Evolutionary conservation across 1,284 basidiomycete genomes (phyloP).

Genomic region (Ustanciosporium gigantosporum): DNA sequence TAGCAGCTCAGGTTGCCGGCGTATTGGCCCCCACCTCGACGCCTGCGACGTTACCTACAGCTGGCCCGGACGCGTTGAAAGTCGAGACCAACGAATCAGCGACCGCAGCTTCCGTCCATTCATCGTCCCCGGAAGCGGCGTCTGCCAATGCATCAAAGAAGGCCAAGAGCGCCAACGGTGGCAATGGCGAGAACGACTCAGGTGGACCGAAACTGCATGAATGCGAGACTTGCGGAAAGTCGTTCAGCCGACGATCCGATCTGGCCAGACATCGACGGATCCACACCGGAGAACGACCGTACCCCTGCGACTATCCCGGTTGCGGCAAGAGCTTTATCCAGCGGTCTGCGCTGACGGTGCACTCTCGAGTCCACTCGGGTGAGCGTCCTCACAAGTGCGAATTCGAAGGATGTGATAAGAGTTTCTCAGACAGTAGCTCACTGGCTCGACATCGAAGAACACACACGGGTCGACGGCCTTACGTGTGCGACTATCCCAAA

Average conservation of each 20-base stretch:
- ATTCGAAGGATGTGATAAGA: slow-evolving; percentile 67
- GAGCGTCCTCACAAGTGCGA: slow-evolving; percentile 82
- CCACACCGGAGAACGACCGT: slow-evolving; percentile 85
- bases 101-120: slow-evolving; percentile 9
- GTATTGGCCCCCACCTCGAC: slow-evolving; percentile 10
- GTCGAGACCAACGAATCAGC: slow-evolving; percentile 4
- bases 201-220: slow-evolving; percentile 59
- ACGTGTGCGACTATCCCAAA: slow-evolving; percentile 58
- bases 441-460: slow-evolving; percentile 73
- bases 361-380: slow-evolving; percentile 81
- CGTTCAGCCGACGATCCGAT: slow-evolving; percentile 58
- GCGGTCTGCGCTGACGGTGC: slow-evolving; percentile 74
- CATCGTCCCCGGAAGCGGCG: slow-evolving; percentile 15
- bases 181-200: slow-evolving; percentile 58
- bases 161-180: too few species aligned
- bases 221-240: slow-evolving; percentile 57
- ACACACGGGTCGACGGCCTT: slow-evolving; percentile 66
- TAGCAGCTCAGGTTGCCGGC: slow-evolving; percentile 32
- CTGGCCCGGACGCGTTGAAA: slow-evolving; percentile 6
- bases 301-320: slow-evolving; percentile 66
- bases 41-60: slow-evolving; percentile 1
- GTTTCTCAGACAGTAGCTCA: slow-evolving; percentile 67
- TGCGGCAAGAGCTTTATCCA: slow-evolving; percentile 61
- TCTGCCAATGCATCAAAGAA: too few species aligned
- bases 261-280: slow-evolving; percentile 72